Base-by-base conservation (phyloP, 805 yeast species). In the Candida golubevii region DNA sequence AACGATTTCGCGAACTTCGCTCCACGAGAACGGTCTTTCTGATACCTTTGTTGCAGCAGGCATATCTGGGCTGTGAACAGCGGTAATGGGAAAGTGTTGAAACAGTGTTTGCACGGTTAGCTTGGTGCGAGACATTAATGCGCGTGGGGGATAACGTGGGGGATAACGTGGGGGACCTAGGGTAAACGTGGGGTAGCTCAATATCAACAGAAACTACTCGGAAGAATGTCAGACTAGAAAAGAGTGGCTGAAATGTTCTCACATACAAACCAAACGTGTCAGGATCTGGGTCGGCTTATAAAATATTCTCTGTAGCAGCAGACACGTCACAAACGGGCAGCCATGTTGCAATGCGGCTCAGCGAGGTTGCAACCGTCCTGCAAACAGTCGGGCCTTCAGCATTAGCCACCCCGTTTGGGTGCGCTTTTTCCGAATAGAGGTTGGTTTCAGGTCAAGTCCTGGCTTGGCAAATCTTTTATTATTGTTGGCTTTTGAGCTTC, bases 11-110 rank as follows among this genome's bases (percentile, higher is more conserved):
- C 57, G 51, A 8, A 72, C 65, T 36, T 72, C 69, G 8, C 58
- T 57, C 82, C 85, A 81, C 3, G 69, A 54, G 50, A 76, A 72
- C 2, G 80, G 78, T 13, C 53, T 44, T 11, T 55, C 58, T 30
- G 57, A 52, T 39, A 63, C 51, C 48, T 69, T 70, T 42, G 66
- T 61, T 1, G 71, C 59, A 13, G 61, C 50, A 11, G 74, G 74
- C 74, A 69, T 69, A 38, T 60, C 57, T 26, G 67, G 63, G 34
- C 61, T 58, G 31, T 60, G 55, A 27, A 67, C 26, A 31, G 45
- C 30, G 6, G 48, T 48, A 39, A 48, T 31, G 23, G 54, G 50
- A 18, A 34, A 18, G 23, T 18, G 26, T n/a, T 34, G 30, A 35
- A 48, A 32, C 33, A 26, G 38, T 18, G 47, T 45, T 18, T 38